Evolutionary conservation across 176 grass and related monocot species (phyloP), one percentile per base, ranked within the genome.

Genomic region (Carex pumila): DNA sequence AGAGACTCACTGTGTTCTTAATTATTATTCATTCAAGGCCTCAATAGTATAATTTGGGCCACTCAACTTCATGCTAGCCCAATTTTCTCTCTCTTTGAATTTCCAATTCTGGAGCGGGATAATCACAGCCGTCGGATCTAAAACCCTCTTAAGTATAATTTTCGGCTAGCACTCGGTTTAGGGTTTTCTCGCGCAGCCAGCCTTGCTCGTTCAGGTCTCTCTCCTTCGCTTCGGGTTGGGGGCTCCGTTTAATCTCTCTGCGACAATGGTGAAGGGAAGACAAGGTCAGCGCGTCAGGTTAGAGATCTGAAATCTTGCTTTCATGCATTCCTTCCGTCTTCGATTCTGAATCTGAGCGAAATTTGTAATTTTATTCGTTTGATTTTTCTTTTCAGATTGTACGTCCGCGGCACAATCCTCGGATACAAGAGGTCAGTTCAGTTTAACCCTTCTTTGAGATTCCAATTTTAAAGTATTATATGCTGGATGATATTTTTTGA

Each of bases 331-430:
- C 72, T 29, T 36, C 3, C 74, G 3, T 82, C 62, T 56, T 57
- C 2, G 52, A n/a, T 37, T 67, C 2, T 5, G 49, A 36, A 80
- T 67, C 2, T 5, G 49, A 36, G 69, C 1, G 68, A 70, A 21
- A 45, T 47, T 47, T 71, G 12, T 71, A 17, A 7, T 9, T 45
- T 45, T 45, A 30, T 12, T 49, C 37, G 19, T 53, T 58, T 45
- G 17, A n/a, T 49, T 36, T 15, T 54, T 30, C 5, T 82, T 87
- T 83, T 45, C 71, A 88, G 91, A 85, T 80, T 91, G 58, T 88
- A 85, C 79, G 87, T 91, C 45, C 89, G 91, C 3, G 91, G 91
- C 53, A 93, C 94, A 15, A 91, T 93, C 85, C 87, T 93, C 1
- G 88, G 93, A 7, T 92, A 87, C 83, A 92, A 95, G 86, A 84